phyloP scores from a whole-genome alignment of 306 rosid genomes.

The Ormosia emarginata region DNA sequence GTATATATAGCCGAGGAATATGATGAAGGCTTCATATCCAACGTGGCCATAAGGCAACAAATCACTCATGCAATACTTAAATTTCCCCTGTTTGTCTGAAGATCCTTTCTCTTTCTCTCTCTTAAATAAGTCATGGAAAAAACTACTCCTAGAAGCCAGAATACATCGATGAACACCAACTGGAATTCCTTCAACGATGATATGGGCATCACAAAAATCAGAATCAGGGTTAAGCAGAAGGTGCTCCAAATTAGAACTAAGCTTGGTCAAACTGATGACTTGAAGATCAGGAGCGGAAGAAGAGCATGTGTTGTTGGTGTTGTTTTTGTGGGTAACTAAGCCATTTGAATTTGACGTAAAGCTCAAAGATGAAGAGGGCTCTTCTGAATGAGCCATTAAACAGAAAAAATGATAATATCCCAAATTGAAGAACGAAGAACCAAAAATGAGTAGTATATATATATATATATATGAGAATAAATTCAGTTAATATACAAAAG shows the following conservation, averaged over 20 bases:
- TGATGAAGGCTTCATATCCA: constrained; percentile 76
- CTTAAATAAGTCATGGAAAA: constrained; percentile 71
- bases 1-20: constrained; percentile 65
- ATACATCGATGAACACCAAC: constrained; percentile 79
- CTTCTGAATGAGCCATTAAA: constrained; percentile 68
- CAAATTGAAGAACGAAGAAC: no score
- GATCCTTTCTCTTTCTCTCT: constrained; percentile 26
- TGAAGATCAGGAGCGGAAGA: constrained; percentile 56
- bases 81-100: constrained; percentile 49
- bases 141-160: constrained; percentile 73
- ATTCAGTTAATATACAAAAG: no score
- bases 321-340: constrained; percentile 34
- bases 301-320: constrained; percentile 28
- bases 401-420: no score
- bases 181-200: constrained; percentile 58
- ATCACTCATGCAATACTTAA: constrained; percentile 60
- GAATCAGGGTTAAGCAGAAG: constrained; percentile 58
- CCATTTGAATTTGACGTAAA: constrained; percentile 84
- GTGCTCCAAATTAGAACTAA: constrained; percentile 79
- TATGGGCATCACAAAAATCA: constrained; percentile 70
- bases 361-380: constrained; percentile 90
- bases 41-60: constrained; percentile 69
- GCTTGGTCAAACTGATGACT: constrained; percentile 63
- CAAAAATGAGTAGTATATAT: no score
- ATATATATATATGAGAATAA: no score